Evolutionary conservation across 1,284 basidiomycete genomes (phyloP), one percentile per base, ranked within the genome.

Genomic region (Mycosarcoma mackinlayi): DNA sequence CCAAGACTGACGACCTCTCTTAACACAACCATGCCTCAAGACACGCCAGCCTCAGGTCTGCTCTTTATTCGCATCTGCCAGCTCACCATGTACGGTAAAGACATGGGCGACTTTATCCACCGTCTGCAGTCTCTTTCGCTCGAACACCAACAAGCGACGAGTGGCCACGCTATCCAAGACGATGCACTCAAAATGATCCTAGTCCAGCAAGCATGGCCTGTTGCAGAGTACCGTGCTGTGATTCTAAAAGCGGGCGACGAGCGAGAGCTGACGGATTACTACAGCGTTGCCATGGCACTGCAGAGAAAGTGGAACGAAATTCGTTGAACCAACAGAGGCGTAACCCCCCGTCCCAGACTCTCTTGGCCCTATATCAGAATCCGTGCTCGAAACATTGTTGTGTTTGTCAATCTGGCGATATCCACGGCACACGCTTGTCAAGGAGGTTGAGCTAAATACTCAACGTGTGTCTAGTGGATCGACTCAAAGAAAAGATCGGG

Each of bases 61-160:
- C 56, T 66, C 39, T 66, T 66, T 25, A 47, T 66, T 9, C 56
- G 55, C 31, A 41, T 66, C 47, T 55, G 47, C 28, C 63, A 58
- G 24, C 57, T 60, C 14, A 51, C 45, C 11, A 52, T 66, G 44
- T 25, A 31, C 7, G 47, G 52, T 44, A 66, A 66, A 24, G 47
- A 66, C 52, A 21, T 66, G 34, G 23, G 19, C 38, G 52, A 66
- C 31, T 45, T 66, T 25, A 55, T 66, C 34, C 37, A 60, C 1
- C 57, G 44, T 30, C 50, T 66, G 14, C 57, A 60, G 27, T 19
- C 42, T 4, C 56, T 66, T 4, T 47, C 56, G 14, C 44, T 56
- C 40, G 52, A 60, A 19, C 60, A 55, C 46, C 25, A 56, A 34
- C 51, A 59, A 27, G 57, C 57, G 10, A 50, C 57, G 3, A 44